phyloP scores from a whole-genome alignment of 2,329 filamentous ascomycete genomes.

The Keithomyces neogunnii region DNA sequence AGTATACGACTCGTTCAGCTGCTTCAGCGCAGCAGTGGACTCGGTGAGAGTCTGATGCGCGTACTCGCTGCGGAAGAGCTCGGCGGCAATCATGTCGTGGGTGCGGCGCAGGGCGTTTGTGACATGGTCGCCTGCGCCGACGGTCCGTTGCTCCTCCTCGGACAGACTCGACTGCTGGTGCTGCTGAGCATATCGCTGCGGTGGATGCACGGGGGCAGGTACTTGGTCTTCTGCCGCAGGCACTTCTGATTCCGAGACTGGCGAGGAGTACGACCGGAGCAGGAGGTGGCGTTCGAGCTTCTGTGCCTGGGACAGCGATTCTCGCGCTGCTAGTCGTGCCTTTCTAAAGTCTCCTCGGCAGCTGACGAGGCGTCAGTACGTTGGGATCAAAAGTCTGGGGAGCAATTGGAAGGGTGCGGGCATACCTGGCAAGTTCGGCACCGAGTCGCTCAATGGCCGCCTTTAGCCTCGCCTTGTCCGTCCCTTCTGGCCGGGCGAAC shows the following conservation, averaged over 20 bases:
- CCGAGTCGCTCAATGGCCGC: conserved; percentile 59
- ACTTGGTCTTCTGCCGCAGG: conserved; percentile 7
- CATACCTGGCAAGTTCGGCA: conserved; percentile 64
- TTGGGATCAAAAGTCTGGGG: too few relatives aligned
- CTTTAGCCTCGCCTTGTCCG: conserved; percentile 56
- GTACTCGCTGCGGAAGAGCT: conserved; percentile 80
- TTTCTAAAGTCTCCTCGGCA: conserved; percentile 64
- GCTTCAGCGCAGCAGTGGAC: conserved; percentile 72
- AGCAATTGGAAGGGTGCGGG: too few relatives aligned
- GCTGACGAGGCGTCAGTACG: conserved; percentile 18
- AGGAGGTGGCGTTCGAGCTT: conserved; percentile 69
- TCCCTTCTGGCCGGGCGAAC: conserved; percentile 48
- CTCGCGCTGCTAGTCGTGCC: conserved; percentile 72
- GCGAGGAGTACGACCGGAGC: conserved; percentile 53
- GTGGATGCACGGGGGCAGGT: conserved; percentile 12
- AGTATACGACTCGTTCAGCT: conserved; percentile 73
- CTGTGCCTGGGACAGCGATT: conserved; percentile 64
- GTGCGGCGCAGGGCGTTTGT: conserved; percentile 77
- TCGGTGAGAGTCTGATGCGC: conserved; percentile 82
- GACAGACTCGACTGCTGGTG: conserved; percentile 32
- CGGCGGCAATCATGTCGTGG: conserved; percentile 76
- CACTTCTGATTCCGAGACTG: conserved; percentile 24
- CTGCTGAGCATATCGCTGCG: conserved; percentile 18
- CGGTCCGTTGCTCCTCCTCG: conserved; percentile 62
- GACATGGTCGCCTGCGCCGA: conserved; percentile 73